Evolutionary conservation across 2,329 filamentous ascomycete species (phyloP), one percentile per base, ranked within the genome.

Genomic region (Rasamsonia emersonii): DNA sequence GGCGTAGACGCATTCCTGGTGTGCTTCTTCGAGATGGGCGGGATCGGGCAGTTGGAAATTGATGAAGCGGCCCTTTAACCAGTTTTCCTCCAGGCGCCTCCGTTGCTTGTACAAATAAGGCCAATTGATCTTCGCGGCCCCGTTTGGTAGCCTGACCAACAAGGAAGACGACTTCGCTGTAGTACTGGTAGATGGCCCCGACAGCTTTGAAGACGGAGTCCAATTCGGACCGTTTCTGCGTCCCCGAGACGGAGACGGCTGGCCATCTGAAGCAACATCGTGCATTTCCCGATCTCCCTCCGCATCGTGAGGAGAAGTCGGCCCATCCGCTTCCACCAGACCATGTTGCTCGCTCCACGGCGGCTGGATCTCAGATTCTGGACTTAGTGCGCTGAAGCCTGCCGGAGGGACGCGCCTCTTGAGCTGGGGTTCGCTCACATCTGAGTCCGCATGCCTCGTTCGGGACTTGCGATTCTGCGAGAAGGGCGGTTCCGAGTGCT

Each of bases 31-130:
- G 1, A 77, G 77, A 47, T 86, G 71, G 21, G 76, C 70, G 0
- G 86, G 86, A 49, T 94, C 86, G 1, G 91, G 91, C 1, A 98
- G 71, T 53, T 93, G 86, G 49, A 96, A 96, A 42, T 88, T 93
- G 3, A 71, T 76, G 54, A 74, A 94, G 36, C 77, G 80, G 3
- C 84, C 88, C 13, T 78, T 71, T 37, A 85, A 77, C 91, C 91
- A 98, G 53, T 98, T 96, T 5, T 80, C 77, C 60, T 98, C 91
- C 9, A 98, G 65, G 14, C 78, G 73, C 35, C 79, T 74, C 38
- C 91, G 79, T 66, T 94, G 84, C 43, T 84, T 85, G 62, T 94
- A 98, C 1, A 98, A 68, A 53, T 91, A 85, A 32, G 86, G 82
- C 88, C 89, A 98, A 57, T 93, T 94, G 28, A 96, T 65, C 46